These are phyloP conservation scores for Auxenochlorella protothecoides DNA, from an alignment of 139 green algal species.

Conservation along the genomic window DNA sequence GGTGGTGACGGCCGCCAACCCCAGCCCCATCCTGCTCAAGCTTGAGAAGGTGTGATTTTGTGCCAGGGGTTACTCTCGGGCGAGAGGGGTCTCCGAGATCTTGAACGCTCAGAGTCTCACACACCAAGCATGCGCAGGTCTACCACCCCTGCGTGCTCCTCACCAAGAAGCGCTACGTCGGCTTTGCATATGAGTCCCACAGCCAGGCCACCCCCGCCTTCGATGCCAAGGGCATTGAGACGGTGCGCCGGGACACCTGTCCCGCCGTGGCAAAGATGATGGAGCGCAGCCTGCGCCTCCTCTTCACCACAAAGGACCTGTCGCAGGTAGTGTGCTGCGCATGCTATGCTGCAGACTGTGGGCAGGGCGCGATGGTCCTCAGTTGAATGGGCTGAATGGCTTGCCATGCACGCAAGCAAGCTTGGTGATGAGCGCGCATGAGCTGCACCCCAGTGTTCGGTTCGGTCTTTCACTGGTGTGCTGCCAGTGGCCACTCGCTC, in stretches of 20 bases:
- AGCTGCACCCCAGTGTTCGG: too few relatives aligned
- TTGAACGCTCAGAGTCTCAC: too few relatives aligned
- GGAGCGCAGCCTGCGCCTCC: conserved; percentile 63
- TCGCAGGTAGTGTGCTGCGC: conserved; percentile 32
- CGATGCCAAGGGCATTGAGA: conserved; percentile 84
- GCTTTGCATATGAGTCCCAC: conserved; percentile 73
- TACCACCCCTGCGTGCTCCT: conserved; percentile 90
- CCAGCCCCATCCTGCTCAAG: conserved; percentile 79
- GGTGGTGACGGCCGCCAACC: conserved; percentile 77
- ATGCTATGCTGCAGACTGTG: too few relatives aligned
- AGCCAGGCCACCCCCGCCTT: conserved; percentile 19
- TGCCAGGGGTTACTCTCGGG: too few relatives aligned
- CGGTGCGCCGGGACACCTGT: conserved; percentile 84
- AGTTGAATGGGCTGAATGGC: too few relatives aligned
- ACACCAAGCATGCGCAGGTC: conserved; percentile 31
- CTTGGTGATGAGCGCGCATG: too few relatives aligned
- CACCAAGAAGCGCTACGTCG: conserved; percentile 98
- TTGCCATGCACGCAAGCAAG: too few relatives aligned
- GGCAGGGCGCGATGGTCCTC: too few relatives aligned
- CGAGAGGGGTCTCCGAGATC: too few relatives aligned
- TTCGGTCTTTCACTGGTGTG: neutral
- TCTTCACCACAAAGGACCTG: conserved; percentile 76
- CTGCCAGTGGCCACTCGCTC: neutral
- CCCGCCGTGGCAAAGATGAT: conserved; percentile 82
- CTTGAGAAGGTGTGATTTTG: conserved; percentile 77